Percentiles rank a stretch among this genome's conserved stretches.
phyloP scores from a whole-genome alignment of 305 asterid genomes.

The Fraxinus floribunda region DNA sequence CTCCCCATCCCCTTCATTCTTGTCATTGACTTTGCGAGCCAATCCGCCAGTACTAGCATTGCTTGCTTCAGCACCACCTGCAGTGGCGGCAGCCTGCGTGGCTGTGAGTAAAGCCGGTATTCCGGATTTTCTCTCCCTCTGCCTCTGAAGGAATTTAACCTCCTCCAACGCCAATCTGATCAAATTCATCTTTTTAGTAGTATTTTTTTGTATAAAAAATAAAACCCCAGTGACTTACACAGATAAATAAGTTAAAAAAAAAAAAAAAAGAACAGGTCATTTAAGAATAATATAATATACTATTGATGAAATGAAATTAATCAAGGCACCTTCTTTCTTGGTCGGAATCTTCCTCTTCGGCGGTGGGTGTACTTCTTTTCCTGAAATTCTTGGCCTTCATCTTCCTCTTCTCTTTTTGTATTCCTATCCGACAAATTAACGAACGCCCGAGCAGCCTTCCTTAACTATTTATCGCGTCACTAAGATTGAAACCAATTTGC shows the following conservation, averaged over 20 bases:
- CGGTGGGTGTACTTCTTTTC: constrained; percentile 47
- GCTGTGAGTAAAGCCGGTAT: constrained; percentile 61
- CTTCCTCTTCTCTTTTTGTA: not conserved
- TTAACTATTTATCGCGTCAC: not conserved
- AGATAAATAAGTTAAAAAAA: not conserved
- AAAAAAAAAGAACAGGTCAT: not conserved
- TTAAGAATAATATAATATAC: not conserved
- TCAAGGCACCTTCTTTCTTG: constrained; percentile 45
- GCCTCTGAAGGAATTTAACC: constrained; percentile 89
- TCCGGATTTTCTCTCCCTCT: constrained; percentile 81
- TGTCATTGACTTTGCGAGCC: constrained; percentile 49
- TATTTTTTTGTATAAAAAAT: not conserved
- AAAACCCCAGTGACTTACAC: not conserved
- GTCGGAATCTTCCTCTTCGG: constrained; percentile 49
- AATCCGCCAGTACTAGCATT: constrained; percentile 28
- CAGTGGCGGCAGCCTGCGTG: constrained; percentile 32
- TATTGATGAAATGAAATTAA: constrained; percentile 17
- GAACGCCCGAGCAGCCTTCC: not conserved
- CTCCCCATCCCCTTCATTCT: constrained; percentile 69
- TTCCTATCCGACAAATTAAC: not conserved
- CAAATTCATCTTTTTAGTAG: not conserved
- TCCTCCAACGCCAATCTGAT: constrained; percentile 75
- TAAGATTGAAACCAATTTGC: not conserved
- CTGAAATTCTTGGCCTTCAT: constrained; percentile 77
- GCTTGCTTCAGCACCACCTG: constrained; percentile 17